A percentile compares a stretch with the other conserved stretches of the same genome.
Conservation (phyloP, 768 basidiomycete genomes). For the Lactarius hengduanensis region DNA sequence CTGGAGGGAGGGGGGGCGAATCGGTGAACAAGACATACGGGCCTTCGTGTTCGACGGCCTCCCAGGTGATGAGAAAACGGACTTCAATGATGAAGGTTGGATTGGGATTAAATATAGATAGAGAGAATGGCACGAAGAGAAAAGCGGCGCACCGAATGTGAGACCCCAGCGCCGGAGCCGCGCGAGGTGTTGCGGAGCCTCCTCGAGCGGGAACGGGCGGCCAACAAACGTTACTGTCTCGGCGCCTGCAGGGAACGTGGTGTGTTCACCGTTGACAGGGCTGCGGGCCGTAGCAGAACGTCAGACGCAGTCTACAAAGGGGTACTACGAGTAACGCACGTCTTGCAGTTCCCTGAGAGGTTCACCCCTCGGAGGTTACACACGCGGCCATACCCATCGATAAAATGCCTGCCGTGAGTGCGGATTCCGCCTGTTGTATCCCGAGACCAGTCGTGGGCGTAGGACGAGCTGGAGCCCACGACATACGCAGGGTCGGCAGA, state of each 20-base stretch:
- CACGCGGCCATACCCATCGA: conserved; percentile 78
- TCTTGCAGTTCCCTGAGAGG: conserved; percentile 78
- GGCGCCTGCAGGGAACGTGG: conserved; percentile 63
- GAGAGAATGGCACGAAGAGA: not conserved
- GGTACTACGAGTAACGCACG: conserved; percentile 44
- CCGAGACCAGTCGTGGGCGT: conserved; percentile 73
- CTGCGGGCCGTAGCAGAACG: conserved; percentile 38
- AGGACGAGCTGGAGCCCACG: conserved; percentile 50
- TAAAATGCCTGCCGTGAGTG: conserved; percentile 73
- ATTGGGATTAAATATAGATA: not conserved
- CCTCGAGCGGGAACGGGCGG: conserved; percentile 85
- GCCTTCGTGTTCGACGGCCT: conserved; percentile 91
- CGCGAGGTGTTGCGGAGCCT: conserved; percentile 82
- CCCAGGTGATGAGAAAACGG: conserved; percentile 94
- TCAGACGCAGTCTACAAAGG: conserved; percentile 19
- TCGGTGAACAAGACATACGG: conserved; percentile 55
- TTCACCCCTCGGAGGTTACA: conserved; percentile 84
- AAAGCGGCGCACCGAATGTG: conserved; percentile 67
- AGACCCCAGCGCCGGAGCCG: conserved; percentile 84
- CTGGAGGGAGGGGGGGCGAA: not conserved
- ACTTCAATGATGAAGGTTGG: conserved; percentile 44
- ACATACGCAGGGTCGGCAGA: conserved; percentile 45
- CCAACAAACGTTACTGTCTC: conserved; percentile 80
- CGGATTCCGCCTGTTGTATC: conserved; percentile 56
- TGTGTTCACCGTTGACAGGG: conserved; percentile 65